These are phyloP conservation scores for Hyaloperonospora arabidopsidis DNA, from an alignment of 352 stramenopile genomes.

Conservation along the genomic window DNA sequence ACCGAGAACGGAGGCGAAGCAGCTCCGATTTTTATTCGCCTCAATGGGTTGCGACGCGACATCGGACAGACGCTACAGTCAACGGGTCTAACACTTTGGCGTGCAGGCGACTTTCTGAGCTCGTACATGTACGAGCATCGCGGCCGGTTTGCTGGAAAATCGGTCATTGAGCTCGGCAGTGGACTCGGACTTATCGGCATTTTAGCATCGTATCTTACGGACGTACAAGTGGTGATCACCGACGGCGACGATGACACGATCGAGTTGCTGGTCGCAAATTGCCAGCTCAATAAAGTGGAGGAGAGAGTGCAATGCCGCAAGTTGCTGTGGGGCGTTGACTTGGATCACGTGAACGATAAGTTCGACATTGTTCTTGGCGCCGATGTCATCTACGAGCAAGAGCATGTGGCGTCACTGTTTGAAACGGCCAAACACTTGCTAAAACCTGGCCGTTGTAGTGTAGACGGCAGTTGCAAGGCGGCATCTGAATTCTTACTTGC, in stretches of 20 bases:
- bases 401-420: conserved; percentile 48
- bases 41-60: conserved; percentile 48
- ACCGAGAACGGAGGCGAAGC: conserved; percentile 6
- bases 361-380: conserved; percentile 50
- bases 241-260: conserved; percentile 53
- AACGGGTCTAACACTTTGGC: conserved; percentile 56
- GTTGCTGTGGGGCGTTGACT: conserved; percentile 39
- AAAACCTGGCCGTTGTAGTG: conserved; percentile 17
- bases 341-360: conserved; percentile 35
- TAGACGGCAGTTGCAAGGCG: conserved; percentile 16
- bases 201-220: conserved; percentile 47
- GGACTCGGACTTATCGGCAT: conserved; percentile 53
- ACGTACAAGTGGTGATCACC: conserved; percentile 45
- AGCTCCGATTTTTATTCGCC: conserved; percentile 38
- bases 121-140: conserved; percentile 48
- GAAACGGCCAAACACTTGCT: conserved; percentile 42
- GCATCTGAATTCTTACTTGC: conserved; percentile 43
- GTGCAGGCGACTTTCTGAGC: conserved; percentile 49
- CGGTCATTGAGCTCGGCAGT: conserved; percentile 47
- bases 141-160: conserved; percentile 27
- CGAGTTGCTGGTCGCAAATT: conserved; percentile 40
- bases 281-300: conserved; percentile 42
- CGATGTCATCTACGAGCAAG: conserved; percentile 62
- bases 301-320: conserved; percentile 36
- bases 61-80: conserved; percentile 59